Conservation (phyloP, 139 green algal genomes). For the Chlamydomonas sphaeroides region DNA sequence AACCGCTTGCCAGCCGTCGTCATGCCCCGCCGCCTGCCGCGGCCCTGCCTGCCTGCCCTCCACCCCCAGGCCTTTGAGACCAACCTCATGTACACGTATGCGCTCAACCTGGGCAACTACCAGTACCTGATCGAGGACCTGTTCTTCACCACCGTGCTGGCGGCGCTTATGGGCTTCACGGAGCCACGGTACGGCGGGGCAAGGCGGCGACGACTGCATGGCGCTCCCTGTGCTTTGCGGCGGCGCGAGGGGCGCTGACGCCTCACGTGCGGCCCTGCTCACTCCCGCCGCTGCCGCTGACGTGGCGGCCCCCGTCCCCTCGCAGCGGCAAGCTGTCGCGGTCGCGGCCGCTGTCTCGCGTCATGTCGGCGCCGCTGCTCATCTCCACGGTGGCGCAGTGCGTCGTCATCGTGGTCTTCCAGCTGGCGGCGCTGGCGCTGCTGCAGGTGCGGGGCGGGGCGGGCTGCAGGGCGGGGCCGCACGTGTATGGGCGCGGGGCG, state of each 20-base stretch:
- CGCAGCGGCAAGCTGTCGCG: constrained; percentile 45
- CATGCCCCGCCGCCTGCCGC: no score
- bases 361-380: constrained; percentile 68
- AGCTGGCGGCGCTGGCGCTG: constrained; percentile 51
- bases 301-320: not conserved
- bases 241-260: no score
- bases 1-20: no score
- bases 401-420: constrained; percentile 61
- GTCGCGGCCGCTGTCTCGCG: constrained; percentile 55
- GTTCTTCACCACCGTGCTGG: constrained; percentile 77
- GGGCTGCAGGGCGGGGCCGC: no score
- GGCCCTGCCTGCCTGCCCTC: not conserved
- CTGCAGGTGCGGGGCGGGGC: constrained; percentile 23
- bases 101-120: constrained; percentile 73
- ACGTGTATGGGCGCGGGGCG: no score
- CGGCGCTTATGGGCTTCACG: constrained; percentile 76
- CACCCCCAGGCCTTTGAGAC: constrained; percentile 63
- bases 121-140: constrained; percentile 75
- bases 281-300: not conserved
- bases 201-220: no score
- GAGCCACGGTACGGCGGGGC: constrained; percentile 40
- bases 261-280: no score
- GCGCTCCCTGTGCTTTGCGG: no score
- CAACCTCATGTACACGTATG: constrained; percentile 72
- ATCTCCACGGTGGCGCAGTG: constrained; percentile 65